Conservation (phyloP, 768 basidiomycete genomes). For the Phylloporus sp. region DNA sequence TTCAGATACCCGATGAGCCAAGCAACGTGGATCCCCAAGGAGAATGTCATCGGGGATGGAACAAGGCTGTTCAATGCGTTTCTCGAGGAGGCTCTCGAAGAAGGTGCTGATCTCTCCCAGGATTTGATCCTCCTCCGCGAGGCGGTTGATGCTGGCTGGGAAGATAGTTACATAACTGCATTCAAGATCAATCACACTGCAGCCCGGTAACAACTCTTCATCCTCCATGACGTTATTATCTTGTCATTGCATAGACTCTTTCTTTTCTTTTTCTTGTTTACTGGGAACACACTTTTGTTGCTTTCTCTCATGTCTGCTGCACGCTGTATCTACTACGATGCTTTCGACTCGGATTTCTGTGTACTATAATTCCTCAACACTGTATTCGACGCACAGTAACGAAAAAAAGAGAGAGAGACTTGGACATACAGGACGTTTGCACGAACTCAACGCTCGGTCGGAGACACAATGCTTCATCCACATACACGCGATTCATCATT, state of each 20-base stretch:
- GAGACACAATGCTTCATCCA: too few species aligned
- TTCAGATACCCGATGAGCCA: slow-evolving; percentile 26
- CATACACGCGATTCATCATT: background rate
- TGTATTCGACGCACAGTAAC: background rate
- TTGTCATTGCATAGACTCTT: background rate
- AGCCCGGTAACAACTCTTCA: background rate
- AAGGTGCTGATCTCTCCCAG: slow-evolving; percentile 17
- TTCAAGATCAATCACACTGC: background rate
- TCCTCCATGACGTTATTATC: background rate
- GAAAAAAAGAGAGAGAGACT: too few species aligned
- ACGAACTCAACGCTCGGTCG: too few species aligned
- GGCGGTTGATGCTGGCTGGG: slow-evolving; percentile 20
- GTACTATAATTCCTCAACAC: background rate
- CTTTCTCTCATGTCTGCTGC: background rate
- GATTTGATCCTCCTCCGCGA: slow-evolving; percentile 22
- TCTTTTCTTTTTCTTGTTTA: background rate
- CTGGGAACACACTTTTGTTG: background rate
- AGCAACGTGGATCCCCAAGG: slow-evolving; percentile 30
- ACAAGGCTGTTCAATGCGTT: slow-evolving; percentile 16
- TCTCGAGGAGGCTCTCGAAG: slow-evolving; percentile 9
- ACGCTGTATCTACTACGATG: background rate
- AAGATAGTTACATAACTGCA: too few species aligned
- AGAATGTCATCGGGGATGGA: slow-evolving; percentile 22
- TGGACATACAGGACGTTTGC: background rate
- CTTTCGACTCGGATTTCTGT: background rate